Evolutionary conservation across 2,329 filamentous ascomycete species (phyloP), one percentile per base, ranked within the genome.

Genomic region (Cordyceps cateniannulata): DNA sequence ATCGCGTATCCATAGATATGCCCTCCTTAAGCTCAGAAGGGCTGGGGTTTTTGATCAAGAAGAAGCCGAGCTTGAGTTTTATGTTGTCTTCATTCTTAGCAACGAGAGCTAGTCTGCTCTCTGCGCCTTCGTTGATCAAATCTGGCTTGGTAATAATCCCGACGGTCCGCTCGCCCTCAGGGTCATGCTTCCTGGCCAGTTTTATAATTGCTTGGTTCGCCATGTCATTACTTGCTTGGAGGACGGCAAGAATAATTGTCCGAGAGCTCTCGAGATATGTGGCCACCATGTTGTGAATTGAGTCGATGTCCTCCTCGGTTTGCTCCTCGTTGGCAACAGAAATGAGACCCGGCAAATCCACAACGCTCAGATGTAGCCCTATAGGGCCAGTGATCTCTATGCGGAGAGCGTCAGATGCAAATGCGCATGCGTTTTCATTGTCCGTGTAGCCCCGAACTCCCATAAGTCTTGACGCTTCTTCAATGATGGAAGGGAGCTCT

Each of bases 341-440:
- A 38, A 80, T 76, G 4, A 80, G 66, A 2, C 78, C 77, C 1
- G 77, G 78, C 2, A 81, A 65, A 62, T 81, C 78, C 1, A 81
- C 77, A 8, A 80, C 69, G 0, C 77, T 80, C 2, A 81, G 69
- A 29, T 77, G 73, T 5, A 68, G 63, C 0, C 67, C 66, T 1
- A 63, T 63, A 5, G 66, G 57, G 18, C 68, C 65, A 29, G 54
- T 58, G 12, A 67, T 57, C 18, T 68, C 66, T 25, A 71, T 63
- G 8, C 62, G 68, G 18, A 72, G 64, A 3, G 64, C 52, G 52
- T 71, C 68, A 2, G 62, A 35, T 0, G 65, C 61, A 45, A 71
- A 71, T 3, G 65, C 64, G 3, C 49, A 47, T 1, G 55, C 62
- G 1, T 25, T 40, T 3, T 29, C 9, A 20, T 58, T 20, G 6